Conservation (phyloP, 441 rosid species). For the Bocquillonia castaneifolia region DNA sequence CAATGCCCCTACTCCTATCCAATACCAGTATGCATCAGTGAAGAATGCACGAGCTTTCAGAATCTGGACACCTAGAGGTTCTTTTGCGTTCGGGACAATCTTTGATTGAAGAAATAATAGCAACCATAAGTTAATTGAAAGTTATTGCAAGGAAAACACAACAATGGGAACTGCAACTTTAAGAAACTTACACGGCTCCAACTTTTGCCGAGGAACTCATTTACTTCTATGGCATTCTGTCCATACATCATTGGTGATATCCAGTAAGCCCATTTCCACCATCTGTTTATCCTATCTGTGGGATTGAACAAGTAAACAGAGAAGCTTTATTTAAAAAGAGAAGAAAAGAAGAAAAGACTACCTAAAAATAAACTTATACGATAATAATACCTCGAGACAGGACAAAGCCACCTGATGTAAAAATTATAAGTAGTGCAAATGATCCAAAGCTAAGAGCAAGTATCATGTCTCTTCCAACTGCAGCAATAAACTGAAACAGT, state of each 20-base stretch:
- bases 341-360: no score
- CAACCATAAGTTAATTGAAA: background rate
- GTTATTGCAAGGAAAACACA: background rate
- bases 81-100: constrained; percentile 33
- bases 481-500: constrained; percentile 57
- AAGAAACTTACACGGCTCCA: constrained; percentile 54
- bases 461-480: constrained; percentile 59
- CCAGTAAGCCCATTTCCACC: constrained; percentile 91
- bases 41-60: constrained; percentile 42
- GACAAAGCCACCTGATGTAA: constrained; percentile 67
- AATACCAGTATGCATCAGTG: no score
- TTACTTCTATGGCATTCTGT: constrained; percentile 65
- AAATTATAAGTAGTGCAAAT: constrained; percentile 42
- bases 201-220: constrained; percentile 68
- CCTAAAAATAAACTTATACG: no score
- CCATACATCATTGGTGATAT: constrained; percentile 74
- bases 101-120: constrained; percentile 7
- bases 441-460: constrained; percentile 72
- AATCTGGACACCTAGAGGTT: constrained; percentile 39
- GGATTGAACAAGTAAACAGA: constrained; percentile 12
- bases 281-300: constrained; percentile 52
- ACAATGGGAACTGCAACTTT: background rate
- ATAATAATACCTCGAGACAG: constrained; percentile 53
- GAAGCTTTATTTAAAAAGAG: no score
- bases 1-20: no score